phyloP scores from a whole-genome alignment of 106 monocot species.

The Xerophyta viscosa region DNA sequence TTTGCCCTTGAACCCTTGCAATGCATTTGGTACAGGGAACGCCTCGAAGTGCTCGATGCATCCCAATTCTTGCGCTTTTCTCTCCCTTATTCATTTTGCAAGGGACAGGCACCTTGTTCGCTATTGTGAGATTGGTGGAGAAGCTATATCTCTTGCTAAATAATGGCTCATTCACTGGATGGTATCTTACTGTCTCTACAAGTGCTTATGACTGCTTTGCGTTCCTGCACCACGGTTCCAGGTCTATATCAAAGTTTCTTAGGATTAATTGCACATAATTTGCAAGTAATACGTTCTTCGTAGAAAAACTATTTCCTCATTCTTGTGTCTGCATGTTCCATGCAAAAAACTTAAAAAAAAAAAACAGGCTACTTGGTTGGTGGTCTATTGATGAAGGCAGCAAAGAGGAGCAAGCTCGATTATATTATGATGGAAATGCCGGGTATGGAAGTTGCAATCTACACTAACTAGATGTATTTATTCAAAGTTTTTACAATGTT shows the following conservation, averaged over 20 bases:
- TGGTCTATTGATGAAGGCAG: slow-evolving; percentile 99
- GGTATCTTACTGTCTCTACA: slow-evolving; percentile 58
- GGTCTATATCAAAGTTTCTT: no score
- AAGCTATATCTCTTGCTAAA: slow-evolving; percentile 68
- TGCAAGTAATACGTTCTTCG: no score
- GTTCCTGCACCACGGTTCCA: slow-evolving; percentile 87
- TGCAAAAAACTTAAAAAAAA: not conserved
- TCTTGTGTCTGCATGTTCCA: slow-evolving; percentile 3
- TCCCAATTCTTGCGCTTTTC: slow-evolving; percentile 70
- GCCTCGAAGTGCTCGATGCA: slow-evolving; percentile 57
- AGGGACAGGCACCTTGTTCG: slow-evolving; percentile 73
- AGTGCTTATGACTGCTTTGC: slow-evolving; percentile 71
- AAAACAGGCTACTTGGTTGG: slow-evolving; percentile 88
- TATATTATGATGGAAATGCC: slow-evolving; percentile 50
- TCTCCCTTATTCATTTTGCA: slow-evolving; percentile 81
- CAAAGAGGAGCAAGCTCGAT: slow-evolving; percentile 88
- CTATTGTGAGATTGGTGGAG: slow-evolving; percentile 72
- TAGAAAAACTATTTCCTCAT: slow-evolving; percentile 1
- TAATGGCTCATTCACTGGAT: slow-evolving; percentile 39
- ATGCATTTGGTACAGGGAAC: slow-evolving; percentile 50
- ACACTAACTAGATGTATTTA: no score
- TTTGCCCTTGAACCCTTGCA: no score
- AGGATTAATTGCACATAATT: no score
- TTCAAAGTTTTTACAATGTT: no score
- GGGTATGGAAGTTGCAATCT: no score